A percentile compares a stretch with the other conserved stretches of the same genome.
Evolutionary conservation across 164 flowering plant genomes (phyloP).

Genomic region (Pachysandra terminalis): DNA sequence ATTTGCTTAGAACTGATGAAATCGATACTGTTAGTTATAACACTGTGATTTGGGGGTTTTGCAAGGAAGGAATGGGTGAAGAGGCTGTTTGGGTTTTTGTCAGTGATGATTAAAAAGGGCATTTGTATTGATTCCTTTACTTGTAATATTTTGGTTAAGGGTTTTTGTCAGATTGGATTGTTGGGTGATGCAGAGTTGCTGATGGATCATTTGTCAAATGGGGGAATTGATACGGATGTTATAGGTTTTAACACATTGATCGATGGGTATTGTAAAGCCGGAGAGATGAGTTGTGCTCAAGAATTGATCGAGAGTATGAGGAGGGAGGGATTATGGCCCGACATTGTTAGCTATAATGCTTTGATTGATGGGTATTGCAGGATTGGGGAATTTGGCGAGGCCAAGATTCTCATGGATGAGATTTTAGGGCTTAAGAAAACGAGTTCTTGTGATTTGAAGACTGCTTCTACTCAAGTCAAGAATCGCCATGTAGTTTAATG

Average conservation of each 20-base stretch:
- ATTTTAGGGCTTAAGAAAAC: slow-evolving; percentile 18
- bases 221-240: slow-evolving; percentile 41
- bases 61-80: slow-evolving; percentile 39
- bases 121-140: slow-evolving; percentile 48
- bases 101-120: slow-evolving; percentile 72
- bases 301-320: slow-evolving; percentile 44
- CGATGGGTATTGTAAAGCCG: slow-evolving; percentile 51
- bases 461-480: background rate
- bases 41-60: slow-evolving; percentile 78
- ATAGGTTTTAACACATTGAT: slow-evolving; percentile 59
- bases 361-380: slow-evolving; percentile 66
- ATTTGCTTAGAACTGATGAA: slow-evolving; percentile 37
- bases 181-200: slow-evolving; percentile 45
- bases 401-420: slow-evolving; percentile 51
- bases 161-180: slow-evolving; percentile 57
- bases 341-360: slow-evolving; percentile 65
- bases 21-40: slow-evolving; percentile 61
- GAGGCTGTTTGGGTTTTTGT: slow-evolving; percentile 55
- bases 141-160: slow-evolving; percentile 65
- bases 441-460: background rate
- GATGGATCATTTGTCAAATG: slow-evolving; percentile 34
- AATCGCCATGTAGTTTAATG: background rate
- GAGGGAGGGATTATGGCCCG: slow-evolving; percentile 44
- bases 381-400: slow-evolving; percentile 51
- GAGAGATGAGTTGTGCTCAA: slow-evolving; percentile 38